Evolutionary conservation across 2,329 filamentous ascomycete genomes (phyloP).

Genomic region (Zalaria sp.): DNA sequence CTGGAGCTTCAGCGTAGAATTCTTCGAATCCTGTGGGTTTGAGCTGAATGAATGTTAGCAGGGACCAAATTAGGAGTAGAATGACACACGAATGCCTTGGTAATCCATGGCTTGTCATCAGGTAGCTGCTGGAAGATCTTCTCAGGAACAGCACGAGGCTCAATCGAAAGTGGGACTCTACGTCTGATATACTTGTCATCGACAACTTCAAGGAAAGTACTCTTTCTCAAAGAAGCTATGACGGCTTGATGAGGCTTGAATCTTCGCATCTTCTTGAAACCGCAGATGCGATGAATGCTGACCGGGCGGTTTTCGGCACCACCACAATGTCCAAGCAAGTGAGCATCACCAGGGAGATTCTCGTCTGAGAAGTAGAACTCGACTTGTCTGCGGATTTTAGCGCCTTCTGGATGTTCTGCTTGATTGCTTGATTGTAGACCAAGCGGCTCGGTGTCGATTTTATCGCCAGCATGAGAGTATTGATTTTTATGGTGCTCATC

Average conservation of each 20-base stretch:
- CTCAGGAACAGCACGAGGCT: constrained; percentile 16
- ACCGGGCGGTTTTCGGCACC: constrained; percentile 27
- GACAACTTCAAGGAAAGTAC: constrained; percentile 26
- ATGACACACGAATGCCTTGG: constrained; percentile 22
- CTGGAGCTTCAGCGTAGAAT: constrained; percentile 64
- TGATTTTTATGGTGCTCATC: no score
- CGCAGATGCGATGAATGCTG: constrained; percentile 26
- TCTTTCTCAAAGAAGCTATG: constrained; percentile 26
- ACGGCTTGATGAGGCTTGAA: constrained; percentile 26
- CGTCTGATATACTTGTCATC: constrained; percentile 29
- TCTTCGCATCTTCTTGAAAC: constrained; percentile 31
- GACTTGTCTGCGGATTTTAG: constrained; percentile 16
- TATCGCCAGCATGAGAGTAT: no score
- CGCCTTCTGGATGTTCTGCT: constrained; percentile 8
- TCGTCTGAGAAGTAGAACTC: constrained; percentile 37
- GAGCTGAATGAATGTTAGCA: constrained; percentile 6
- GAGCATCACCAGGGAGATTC: constrained; percentile 27
- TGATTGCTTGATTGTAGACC: neutral
- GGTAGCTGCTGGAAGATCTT: constrained; percentile 4
- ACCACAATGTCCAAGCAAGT: constrained; percentile 26
- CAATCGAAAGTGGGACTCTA: constrained; percentile 20
- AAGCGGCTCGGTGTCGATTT: no score
- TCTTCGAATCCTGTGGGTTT: constrained; percentile 42
- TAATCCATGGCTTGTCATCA: constrained; percentile 17
- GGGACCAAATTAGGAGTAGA: neutral